Base-by-base conservation (phyloP, 768 basidiomycete species). In the Tricholoma flavovirens region DNA sequence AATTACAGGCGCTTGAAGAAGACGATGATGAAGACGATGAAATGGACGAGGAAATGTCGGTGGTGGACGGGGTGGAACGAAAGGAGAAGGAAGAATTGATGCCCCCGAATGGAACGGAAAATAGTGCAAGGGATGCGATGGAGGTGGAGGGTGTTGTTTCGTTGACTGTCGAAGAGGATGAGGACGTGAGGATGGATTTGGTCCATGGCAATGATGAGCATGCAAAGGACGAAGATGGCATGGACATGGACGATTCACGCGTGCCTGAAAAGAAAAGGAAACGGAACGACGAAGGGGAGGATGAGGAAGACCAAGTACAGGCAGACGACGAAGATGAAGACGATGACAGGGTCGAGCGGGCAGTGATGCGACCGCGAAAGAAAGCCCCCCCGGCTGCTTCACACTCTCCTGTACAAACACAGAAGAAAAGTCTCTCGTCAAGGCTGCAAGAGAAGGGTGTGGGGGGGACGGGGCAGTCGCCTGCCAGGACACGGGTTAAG, bases 41-140 rank as follows among this genome's bases (percentile, higher is more conserved):
- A n/a, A 66, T 66, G 46, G 60, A 53, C 12, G 62, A 49, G 43
- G 56, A 15, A 19, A 46, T 46, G n/a, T 22, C 50, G 4, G 50
- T 56, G 24, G 29, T n/a, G 10, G 35, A 55, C 33, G 50, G 56
- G 24, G 40, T 36, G 1, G 54, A 62, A 24, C 53, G 42, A 17
- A 38, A 53, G 12, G 35, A 36, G 38, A 54, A 58, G 54, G 52
- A 52, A 33, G 49, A 5, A 32, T 57, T 52, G 36, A 58, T 59
- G 19, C 53, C 56, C 15, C 70, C 68, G 1, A 30, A 59, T 21
- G 66, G 66, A 32, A 72, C 71, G n/a, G 71, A 67, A 42, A 68
- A 57, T 38, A 73, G 66, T 45, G 64, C 64, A 35, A 62, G 49
- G 29, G 65, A 66, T 46, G 63, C 61, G 21, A 59, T 63, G 43